These are phyloP conservation scores for Cercospora nicotianae DNA, from an alignment of 2,329 filamentous ascomycete species.

Conservation along the genomic window DNA sequence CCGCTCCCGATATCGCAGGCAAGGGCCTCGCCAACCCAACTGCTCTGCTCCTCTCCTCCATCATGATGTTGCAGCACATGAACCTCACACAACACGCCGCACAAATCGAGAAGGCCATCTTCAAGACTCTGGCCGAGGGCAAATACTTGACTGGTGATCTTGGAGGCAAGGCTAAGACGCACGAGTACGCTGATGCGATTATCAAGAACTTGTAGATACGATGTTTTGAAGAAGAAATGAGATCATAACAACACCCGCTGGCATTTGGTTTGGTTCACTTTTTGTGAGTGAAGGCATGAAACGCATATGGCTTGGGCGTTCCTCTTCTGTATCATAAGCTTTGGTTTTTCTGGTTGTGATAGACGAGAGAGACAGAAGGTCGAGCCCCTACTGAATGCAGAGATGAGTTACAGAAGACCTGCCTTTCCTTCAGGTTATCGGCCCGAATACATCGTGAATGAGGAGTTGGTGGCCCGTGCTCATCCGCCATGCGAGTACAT, in stretches of 20 bases:
- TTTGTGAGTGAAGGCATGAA: not conserved
- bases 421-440: not conserved
- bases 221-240: slow-evolving; percentile 6
- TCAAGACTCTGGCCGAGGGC: slow-evolving; percentile 92
- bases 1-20: slow-evolving; percentile 92
- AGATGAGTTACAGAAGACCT: not conserved
- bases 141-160: slow-evolving; percentile 94
- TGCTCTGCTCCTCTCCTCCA: slow-evolving; percentile 87
- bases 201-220: slow-evolving; percentile 60
- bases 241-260: not conserved
- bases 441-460: not conserved
- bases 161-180: slow-evolving; percentile 92
- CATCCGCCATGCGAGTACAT: not conserved
- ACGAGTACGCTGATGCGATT: slow-evolving; percentile 90
- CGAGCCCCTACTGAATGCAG: not conserved
- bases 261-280: slow-evolving; percentile 6
- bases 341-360: not conserved
- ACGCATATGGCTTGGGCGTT: slow-evolving; percentile 7
- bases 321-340: slow-evolving; percentile 7
- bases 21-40: slow-evolving; percentile 97
- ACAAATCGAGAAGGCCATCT: slow-evolving; percentile 91
- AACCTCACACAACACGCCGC: slow-evolving; percentile 78
- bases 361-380: not conserved
- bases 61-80: slow-evolving; percentile 99
- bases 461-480: not conserved